Evolutionary conservation across 2,329 filamentous ascomycete species (phyloP), one percentile per base, ranked within the genome.

Genomic region (Aspergillus vadensis): DNA sequence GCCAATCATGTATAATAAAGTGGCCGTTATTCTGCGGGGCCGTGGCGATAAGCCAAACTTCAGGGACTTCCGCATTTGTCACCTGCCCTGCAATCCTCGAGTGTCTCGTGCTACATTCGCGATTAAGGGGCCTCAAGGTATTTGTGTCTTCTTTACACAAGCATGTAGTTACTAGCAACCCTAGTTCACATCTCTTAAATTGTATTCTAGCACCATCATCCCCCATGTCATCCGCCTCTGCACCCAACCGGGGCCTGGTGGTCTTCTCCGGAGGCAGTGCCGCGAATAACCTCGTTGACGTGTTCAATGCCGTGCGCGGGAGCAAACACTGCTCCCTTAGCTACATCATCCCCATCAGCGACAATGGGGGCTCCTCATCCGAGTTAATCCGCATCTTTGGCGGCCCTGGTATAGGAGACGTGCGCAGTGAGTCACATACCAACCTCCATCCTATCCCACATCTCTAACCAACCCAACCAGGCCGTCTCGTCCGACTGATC

Each of bases 321-420:
- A 88, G 83, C 67, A 90, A 89, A 63, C 78, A 83, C 43, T 90
- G 89, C 70, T 80, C 84, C 2, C 79, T 96, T 44, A 91, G 86
- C 77, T 96, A 96, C 75, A 87, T 97, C 61, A 96, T 98, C 55
- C 94, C 94, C 38, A 97, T 97, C 73, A 95, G 91, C 66, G 94
- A 98, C 78, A 98, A 98, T 77, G 94, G 94, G 52, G 94, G 94
- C 41, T 96, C 91, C 68, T 96, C 92, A 2, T 96, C 91, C 48
- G 94, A 98, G 79, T 81, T 97, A 70, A 96, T 97, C 66, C 86
- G 95, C 38, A 92, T 98, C 38, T 95, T 98, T 77, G 95, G 94
- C 14, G 95, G 95, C 1, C 94, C 94, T 65, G 94, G 94, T 2
- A 83, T 92, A 70, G 90, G 90, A 58, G 90, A 93, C 78, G 85